Base-by-base conservation (phyloP, 2,329 filamentous ascomycete genomes). In the Ascochyta viciae-villosae region DNA sequence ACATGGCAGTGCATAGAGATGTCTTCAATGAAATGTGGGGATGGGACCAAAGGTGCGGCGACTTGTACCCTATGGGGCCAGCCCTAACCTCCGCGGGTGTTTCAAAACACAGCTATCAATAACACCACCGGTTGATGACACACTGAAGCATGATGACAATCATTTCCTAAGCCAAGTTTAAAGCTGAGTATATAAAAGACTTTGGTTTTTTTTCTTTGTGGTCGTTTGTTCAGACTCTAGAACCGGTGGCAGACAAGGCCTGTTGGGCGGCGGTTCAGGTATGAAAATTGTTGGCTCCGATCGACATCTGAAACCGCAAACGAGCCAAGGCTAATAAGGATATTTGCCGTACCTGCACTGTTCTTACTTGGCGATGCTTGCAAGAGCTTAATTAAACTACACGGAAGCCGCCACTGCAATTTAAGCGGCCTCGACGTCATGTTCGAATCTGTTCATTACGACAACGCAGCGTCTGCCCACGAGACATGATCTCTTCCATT, bases 331-430 rank as follows among this genome's bases (percentile, higher is more conserved):
- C 29, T 34, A 40, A 42, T 12, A 16, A 24, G 12, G 10, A 46
- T 16, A 39, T 56, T 34, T 56, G 34, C 57, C 49, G 45, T 24
- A 35, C 15, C 27, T 51, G 22, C 37, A 29, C 51, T 39, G 22
- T 39, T 15, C 15, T 24, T 26, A 35, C 51, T 54, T 54, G 51
- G 45, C 51, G 27, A 44, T 35, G 51, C 51, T 49, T 54, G 45
- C 51, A 23, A 16, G 40, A 39, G 51, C 51, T 54, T 54, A 22
- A 40, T 16, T 19, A 9, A 16, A 35, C n/a, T 16, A 35, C 33
- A 35, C 3, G n/a, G n/a, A 7, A 35, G 33, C 33, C 33, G 8
- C 13, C n/a, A 10, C 6, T 16, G n/a, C 29, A 3, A 15, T 26
- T 26, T 8, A 26, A 8, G 24, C 5, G 24, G 24, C 8, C 5